Percentiles rank a stretch among this genome's conserved stretches.
phyloP scores from a whole-genome alignment of 352 stramenopile species.

The Phytophthora meadii region DNA sequence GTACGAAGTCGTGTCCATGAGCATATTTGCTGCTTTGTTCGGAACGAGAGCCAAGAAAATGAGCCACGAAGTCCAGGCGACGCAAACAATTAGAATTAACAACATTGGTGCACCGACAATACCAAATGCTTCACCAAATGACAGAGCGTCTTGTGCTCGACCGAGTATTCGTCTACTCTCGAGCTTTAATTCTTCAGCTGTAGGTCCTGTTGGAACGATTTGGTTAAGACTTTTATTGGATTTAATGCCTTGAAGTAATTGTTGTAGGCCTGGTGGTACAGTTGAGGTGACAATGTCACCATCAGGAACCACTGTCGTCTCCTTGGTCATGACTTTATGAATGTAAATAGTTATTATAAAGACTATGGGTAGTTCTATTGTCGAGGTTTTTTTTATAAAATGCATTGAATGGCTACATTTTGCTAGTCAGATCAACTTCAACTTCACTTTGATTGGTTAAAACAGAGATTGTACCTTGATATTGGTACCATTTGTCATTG shows the following conservation, averaged over 20 bases:
- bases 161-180: conserved; percentile 13
- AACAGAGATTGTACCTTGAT: neutral
- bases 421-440: conserved; percentile 5
- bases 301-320: too few species aligned
- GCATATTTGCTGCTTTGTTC: conserved; percentile 42
- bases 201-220: neutral
- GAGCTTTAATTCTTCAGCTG: conserved; percentile 10
- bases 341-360: neutral
- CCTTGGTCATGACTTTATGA: neutral
- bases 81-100: conserved; percentile 20
- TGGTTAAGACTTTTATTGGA: conserved; percentile 4
- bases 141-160: conserved; percentile 2
- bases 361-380: neutral
- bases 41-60: conserved; percentile 44
- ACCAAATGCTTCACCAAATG: conserved; percentile 15
- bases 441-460: conserved; percentile 4
- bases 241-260: neutral
- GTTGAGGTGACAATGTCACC: neutral
- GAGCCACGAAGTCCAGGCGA: conserved; percentile 43
- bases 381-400: too few species aligned
- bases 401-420: conserved; percentile 9
- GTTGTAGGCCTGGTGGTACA: neutral
- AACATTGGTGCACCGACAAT: conserved; percentile 27
- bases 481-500: conserved; percentile 7
- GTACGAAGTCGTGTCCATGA: conserved; percentile 55